phyloP scores from a whole-genome alignment of 148 eudicot genomes.

The Dysphania ambrosioides region DNA sequence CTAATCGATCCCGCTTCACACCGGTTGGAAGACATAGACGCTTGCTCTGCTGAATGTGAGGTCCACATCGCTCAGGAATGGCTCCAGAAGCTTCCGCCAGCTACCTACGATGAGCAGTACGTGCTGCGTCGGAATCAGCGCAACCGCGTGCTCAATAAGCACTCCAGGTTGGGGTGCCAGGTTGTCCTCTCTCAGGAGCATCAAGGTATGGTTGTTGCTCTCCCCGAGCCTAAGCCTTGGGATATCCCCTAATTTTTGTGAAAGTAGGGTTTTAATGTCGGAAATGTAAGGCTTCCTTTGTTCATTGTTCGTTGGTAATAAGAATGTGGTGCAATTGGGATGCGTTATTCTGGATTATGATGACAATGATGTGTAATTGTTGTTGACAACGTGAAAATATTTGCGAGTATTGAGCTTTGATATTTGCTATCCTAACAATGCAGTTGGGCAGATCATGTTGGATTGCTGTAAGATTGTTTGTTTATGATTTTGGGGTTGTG shows the following conservation, averaged over 20 bases:
- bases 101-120: slow-evolving; percentile 76
- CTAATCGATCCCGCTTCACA: slow-evolving; percentile 92
- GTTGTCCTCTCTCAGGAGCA: slow-evolving; percentile 63
- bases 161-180: slow-evolving; percentile 89
- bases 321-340: too few species aligned
- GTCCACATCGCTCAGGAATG: slow-evolving; percentile 95
- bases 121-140: slow-evolving; percentile 58
- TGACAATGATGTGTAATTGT: slow-evolving; percentile 10
- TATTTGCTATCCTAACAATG: neutral
- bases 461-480: neutral
- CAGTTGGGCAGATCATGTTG: neutral
- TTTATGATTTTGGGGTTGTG: too few species aligned
- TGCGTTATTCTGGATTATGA: neutral
- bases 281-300: neutral
- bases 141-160: slow-evolving; percentile 62
- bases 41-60: slow-evolving; percentile 97
- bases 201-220: slow-evolving; percentile 98
- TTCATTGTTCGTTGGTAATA: neutral
- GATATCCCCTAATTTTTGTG: slow-evolving; percentile 56
- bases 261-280: slow-evolving; percentile 22
- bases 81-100: slow-evolving; percentile 71
- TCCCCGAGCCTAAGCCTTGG: slow-evolving; percentile 92
- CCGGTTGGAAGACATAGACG: slow-evolving; percentile 87
- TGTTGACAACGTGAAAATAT: neutral
- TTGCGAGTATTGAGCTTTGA: neutral